Percentiles rank a stretch among this genome's conserved stretches.
Conservation (phyloP, 192 early-diverging fungal genomes). For the Backusella mclennaniae region DNA sequence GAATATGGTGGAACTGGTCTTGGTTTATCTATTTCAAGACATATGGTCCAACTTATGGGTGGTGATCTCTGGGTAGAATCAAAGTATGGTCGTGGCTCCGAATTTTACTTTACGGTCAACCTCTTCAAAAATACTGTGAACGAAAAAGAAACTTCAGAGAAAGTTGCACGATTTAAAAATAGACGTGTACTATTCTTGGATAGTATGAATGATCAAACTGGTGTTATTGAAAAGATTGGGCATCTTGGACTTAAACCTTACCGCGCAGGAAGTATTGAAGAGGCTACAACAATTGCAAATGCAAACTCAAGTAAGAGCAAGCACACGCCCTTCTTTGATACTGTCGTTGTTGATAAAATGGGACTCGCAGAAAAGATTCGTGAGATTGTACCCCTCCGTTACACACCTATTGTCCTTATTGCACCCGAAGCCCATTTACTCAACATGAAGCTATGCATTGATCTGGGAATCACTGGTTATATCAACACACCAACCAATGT, state of each 20-base stretch:
- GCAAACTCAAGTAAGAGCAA: constrained; percentile 31
- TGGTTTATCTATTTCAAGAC: constrained; percentile 81
- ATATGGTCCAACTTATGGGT: constrained; percentile 73
- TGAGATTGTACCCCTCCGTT: constrained; percentile 50
- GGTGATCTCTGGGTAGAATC: constrained; percentile 79
- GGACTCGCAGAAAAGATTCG: constrained; percentile 57
- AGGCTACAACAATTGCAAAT: constrained; percentile 35
- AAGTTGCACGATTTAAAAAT: constrained; percentile 54
- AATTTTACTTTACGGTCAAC: constrained; percentile 74
- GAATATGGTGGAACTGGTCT: constrained; percentile 87
- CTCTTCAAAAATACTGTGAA: constrained; percentile 42
- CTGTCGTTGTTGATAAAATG: constrained; percentile 62
- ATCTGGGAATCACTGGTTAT: constrained; percentile 65
- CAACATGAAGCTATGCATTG: constrained; percentile 64
- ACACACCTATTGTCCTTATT: constrained; percentile 74
- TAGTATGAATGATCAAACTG: constrained; percentile 43
- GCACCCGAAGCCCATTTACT: constrained; percentile 49
- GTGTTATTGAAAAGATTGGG: constrained; percentile 50
- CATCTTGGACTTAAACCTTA: constrained; percentile 48
- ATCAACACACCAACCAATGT: constrained; percentile 59
- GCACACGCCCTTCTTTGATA: constrained; percentile 55
- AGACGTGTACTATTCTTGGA: constrained; percentile 65
- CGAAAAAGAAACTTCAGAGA: constrained; percentile 39
- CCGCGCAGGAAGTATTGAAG: constrained; percentile 43
- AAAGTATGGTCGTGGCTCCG: constrained; percentile 67